Conservation (phyloP, 2,329 filamentous ascomycete genomes). For the Fusarium tanahbumbuense region DNA sequence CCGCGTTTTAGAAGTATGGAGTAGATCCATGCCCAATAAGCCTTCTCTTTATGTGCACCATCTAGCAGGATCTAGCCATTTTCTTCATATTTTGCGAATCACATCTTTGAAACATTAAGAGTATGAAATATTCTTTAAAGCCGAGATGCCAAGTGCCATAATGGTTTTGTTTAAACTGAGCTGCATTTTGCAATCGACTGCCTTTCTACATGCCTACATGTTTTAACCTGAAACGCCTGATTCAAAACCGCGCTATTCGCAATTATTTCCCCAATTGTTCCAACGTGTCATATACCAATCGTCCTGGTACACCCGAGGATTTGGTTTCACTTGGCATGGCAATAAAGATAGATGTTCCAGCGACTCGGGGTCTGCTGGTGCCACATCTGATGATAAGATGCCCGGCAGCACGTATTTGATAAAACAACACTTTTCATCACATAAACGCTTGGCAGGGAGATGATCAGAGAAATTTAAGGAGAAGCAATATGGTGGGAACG, state of each 20-base stretch:
- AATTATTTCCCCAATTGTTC: not conserved
- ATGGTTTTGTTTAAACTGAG: not conserved
- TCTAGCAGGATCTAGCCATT: not conserved
- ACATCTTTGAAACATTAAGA: not conserved
- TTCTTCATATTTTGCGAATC: not conserved
- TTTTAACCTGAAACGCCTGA: not conserved
- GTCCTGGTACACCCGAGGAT: not conserved
- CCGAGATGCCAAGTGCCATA: not conserved
- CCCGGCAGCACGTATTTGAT: not conserved
- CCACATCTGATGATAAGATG: not conserved
- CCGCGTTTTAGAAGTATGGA: not conserved
- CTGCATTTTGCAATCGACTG: not conserved
- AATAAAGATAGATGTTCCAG: not conserved
- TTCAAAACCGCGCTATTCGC: not conserved
- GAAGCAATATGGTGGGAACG: not conserved
- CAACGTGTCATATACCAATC: not conserved
- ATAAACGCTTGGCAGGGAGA: no score
- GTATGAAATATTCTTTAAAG: not conserved
- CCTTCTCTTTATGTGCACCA: no score
- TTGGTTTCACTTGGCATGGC: not conserved
- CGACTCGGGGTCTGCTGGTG: not conserved
- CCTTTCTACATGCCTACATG: not conserved
- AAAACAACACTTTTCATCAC: not conserved
- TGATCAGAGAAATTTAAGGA: no score
- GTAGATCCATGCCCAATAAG: not conserved